Conservation (phyloP, 805 yeast genomes). For the Alloascoidea africana region DNA sequence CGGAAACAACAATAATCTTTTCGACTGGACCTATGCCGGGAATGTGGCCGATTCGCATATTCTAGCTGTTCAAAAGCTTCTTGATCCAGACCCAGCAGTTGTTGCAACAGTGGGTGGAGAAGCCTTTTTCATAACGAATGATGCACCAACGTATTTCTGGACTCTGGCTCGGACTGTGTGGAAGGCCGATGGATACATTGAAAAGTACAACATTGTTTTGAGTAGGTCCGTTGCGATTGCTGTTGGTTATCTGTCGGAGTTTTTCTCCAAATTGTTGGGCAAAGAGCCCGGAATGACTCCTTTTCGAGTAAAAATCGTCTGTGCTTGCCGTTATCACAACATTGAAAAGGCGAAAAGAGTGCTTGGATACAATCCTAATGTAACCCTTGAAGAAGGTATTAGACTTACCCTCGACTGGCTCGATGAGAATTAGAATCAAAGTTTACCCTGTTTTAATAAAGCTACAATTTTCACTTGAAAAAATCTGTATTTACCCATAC, state of each 20-base stretch:
- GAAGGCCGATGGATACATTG: constrained; percentile 90
- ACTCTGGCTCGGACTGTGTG: constrained; percentile 91
- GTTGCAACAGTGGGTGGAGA: constrained; percentile 58
- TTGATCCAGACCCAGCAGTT: constrained; percentile 27
- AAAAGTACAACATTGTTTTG: constrained; percentile 50
- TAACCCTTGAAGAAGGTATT: constrained; percentile 69
- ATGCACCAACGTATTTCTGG: constrained; percentile 93
- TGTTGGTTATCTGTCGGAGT: constrained; percentile 71
- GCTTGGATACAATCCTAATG: constrained; percentile 70
- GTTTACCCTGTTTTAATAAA: too few species aligned
- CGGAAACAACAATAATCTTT: constrained; percentile 86
- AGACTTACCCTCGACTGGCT: constrained; percentile 73
- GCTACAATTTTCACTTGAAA: too few species aligned
- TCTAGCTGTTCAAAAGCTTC: constrained; percentile 67
- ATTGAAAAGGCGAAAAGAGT: constrained; percentile 70
- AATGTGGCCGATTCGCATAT: constrained; percentile 97
- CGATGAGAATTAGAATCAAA: constrained; percentile 55
- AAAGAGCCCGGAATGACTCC: constrained; percentile 93
- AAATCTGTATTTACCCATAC: too few species aligned
- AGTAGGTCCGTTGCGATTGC: constrained; percentile 62
- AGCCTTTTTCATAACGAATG: constrained; percentile 83
- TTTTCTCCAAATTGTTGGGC: constrained; percentile 51
- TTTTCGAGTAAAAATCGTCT: constrained; percentile 81
- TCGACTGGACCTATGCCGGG: constrained; percentile 97
- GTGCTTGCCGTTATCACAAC: constrained; percentile 89